Evolutionary conservation across 805 yeast species (phyloP).

Genomic region (Nakazawaea holstii): DNA sequence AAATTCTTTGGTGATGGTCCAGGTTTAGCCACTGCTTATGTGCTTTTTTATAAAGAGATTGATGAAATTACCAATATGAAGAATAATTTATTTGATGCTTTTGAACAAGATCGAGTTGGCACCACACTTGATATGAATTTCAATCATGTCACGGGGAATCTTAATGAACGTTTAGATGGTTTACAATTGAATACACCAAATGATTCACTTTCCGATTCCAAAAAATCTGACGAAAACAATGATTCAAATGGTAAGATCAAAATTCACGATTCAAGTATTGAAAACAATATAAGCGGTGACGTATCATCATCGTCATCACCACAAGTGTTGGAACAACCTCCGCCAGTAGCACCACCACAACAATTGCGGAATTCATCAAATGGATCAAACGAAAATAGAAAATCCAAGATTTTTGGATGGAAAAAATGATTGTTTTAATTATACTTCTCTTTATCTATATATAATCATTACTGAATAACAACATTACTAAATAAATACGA

Average conservation of each 20-base stretch:
- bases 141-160: conserved; percentile 4
- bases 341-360: background rate
- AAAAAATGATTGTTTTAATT: conserved; percentile 2
- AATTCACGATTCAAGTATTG: too few relatives aligned
- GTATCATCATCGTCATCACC: too few relatives aligned
- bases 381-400: background rate
- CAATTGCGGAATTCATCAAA: background rate
- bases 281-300: too few relatives aligned
- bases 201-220: background rate
- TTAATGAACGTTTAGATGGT: conserved; percentile 1
- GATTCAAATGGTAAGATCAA: too few relatives aligned
- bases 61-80: conserved; percentile 29
- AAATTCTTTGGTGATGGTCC: conserved; percentile 85
- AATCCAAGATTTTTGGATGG: conserved; percentile 9
- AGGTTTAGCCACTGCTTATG: conserved; percentile 88
- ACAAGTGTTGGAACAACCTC: too few relatives aligned
- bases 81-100: conserved; percentile 23
- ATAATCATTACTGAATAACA: conserved; percentile 12
- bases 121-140: conserved; percentile 6
- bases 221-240: background rate
- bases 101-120: conserved; percentile 17
- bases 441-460: too few relatives aligned
- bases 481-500: conserved; percentile 79
- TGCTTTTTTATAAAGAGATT: conserved; percentile 57
- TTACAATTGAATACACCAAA: background rate